Evolutionary conservation across 225 moss, liverwort and hornwort species (phyloP).

Genomic region (Asterella californica): DNA sequence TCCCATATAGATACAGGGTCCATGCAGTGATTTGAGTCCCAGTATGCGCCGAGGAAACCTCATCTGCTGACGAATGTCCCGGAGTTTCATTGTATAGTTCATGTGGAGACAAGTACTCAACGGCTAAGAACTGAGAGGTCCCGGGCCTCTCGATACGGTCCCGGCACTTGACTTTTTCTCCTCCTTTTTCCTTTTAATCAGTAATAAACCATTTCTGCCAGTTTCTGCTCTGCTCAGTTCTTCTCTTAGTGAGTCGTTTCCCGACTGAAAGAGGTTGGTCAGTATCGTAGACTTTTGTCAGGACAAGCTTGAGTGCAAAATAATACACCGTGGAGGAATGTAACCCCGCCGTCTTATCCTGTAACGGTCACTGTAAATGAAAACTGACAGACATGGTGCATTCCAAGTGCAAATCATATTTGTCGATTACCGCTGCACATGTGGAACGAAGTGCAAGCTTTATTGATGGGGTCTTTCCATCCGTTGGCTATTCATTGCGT

Average conservation of each 20-base stretch:
- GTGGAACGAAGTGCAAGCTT: too few relatives aligned
- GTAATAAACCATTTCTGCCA: neutral
- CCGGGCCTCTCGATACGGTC: neutral
- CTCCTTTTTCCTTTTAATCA: neutral
- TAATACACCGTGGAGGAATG: too few relatives aligned
- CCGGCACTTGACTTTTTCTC: neutral
- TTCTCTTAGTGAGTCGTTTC: neutral
- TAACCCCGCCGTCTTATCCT: too few relatives aligned
- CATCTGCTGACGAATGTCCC: slow-evolving; percentile 9
- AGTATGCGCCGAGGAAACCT: neutral
- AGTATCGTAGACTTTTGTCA: too few relatives aligned
- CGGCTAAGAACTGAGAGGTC: neutral
- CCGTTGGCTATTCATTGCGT: too few relatives aligned
- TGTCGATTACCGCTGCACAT: too few relatives aligned
- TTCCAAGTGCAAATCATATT: too few relatives aligned
- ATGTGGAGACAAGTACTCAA: neutral
- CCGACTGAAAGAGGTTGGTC: neutral
- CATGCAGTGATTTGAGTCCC: neutral
- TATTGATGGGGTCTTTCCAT: too few relatives aligned
- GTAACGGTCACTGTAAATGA: too few relatives aligned
- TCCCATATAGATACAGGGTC: neutral
- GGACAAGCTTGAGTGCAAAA: too few relatives aligned
- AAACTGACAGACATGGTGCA: too few relatives aligned
- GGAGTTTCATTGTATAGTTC: neutral
- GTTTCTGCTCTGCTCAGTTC: neutral